Evolutionary conservation across 345 rosid genomes (phyloP), one percentile per base, ranked within the genome.

Genomic region (Lenwebbia sp.): DNA sequence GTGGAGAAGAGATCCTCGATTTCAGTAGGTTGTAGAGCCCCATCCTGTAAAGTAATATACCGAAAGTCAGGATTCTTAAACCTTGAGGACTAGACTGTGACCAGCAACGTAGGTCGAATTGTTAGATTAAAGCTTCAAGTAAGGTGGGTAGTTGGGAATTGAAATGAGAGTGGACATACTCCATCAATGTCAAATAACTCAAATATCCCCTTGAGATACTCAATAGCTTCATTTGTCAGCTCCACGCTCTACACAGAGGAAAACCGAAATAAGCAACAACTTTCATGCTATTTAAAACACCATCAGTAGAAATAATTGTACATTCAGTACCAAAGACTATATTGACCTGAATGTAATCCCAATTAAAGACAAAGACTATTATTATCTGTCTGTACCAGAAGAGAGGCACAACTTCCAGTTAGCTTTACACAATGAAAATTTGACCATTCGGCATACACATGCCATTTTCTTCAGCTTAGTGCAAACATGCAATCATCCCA

Each of bases 1-100:
- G 99, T 96, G 81, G 99, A 96, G 87, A 97, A 97, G 40, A 97
- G 90, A 89, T 97, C 99, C 82, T 95, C 99, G 52, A 96, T 90
- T 91, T 97, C 99, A 62, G 81, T 62, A 41, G 96, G 93, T 85
- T 96, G 92, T 88, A 97, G 90, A 87, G 93, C 94, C 86, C 94
- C 95, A 90, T 95, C 99, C 99, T 95, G 93, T 51, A 30, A 14
- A 30, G 75, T 30, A 15, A 62, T 15, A 62, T 7, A 62, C 75
- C 6, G 10, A 41, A 85, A 51, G 81, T 88, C 49, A 87, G 85
- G 58, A 88, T 30, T 37, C 37, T 53, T 40, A 56, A 84, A 87
- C 84, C 37, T 44, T 86, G 53, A 86, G 75, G 41, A 62, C 23
- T 62, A 30, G 75, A 62, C 75, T 30, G 75, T 62, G 75, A 30